These are phyloP conservation scores for Pythium insidiosum DNA, from an alignment of 352 stramenopile species.

Conservation along the genomic window DNA sequence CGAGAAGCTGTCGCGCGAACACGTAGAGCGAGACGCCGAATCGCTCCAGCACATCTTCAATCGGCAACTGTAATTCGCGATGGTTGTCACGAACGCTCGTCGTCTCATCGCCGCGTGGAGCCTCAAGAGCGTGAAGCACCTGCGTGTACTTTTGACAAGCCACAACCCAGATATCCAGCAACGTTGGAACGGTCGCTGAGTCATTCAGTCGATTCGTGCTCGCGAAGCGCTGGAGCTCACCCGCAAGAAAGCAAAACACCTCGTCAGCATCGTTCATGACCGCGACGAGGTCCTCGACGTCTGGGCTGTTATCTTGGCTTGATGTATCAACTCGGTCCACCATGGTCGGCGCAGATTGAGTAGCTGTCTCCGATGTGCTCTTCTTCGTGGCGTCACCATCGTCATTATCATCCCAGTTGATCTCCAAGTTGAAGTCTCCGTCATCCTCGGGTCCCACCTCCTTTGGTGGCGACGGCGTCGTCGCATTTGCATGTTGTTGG, in stretches of 20 bases:
- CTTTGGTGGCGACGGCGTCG: neutral
- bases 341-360: too few relatives aligned
- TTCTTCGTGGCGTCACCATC: neutral
- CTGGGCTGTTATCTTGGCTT: neutral
- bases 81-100: neutral
- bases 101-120: neutral
- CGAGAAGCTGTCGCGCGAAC: constrained; percentile 54
- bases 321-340: neutral
- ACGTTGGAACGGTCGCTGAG: constrained; percentile 32
- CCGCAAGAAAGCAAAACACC: constrained; percentile 44
- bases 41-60: constrained; percentile 27
- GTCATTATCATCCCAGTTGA: constrained; percentile 13
- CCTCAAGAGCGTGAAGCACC: constrained; percentile 31
- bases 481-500: neutral
- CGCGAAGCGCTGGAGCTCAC: constrained; percentile 31
- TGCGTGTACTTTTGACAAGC: constrained; percentile 61
- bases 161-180: constrained; percentile 59
- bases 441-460: neutral
- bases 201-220: constrained; percentile 22
- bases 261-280: constrained; percentile 51
- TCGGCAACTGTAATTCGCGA: constrained; percentile 1
- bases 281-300: constrained; percentile 5
- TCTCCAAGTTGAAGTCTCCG: constrained; percentile 11
- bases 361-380: neutral
- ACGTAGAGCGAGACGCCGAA: constrained; percentile 57